Evolutionary conservation across 2,329 filamentous ascomycete species (phyloP), one percentile per base, ranked within the genome.

Genomic region (Fusarium sp.): DNA sequence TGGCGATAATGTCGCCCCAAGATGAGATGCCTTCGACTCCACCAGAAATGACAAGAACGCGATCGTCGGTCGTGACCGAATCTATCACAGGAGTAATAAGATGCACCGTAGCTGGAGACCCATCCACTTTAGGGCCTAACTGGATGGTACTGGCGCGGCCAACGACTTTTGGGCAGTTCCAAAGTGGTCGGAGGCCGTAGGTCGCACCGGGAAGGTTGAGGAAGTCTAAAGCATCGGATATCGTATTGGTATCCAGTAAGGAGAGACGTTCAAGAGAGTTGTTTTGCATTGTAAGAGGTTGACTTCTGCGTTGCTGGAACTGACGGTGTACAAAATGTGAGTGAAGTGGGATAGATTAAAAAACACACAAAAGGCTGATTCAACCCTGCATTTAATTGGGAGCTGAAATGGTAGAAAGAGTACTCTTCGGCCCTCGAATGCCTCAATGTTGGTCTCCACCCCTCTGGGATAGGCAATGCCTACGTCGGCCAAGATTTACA

Each of bases 1-100:
- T 47, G 28, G 45, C 45, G 12, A 47, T 47, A 4, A 47, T 47
- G 8, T 47, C 45, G 7, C 45, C 45, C 45, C 45, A 47, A 11
- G 45, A 47, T n/a, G 45, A 47, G 20, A 47, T 47, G 6, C 45
- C 45, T 17, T 47, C 45, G 20, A 47, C 45, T 6, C 45, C 45
- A 14, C 45, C 45, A 14, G 30, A 28, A 12, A 47, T 47, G 3
- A 47, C 45, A 17, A 47, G 45, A 3, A 47, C 21, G 5, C 30
- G 30, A 10, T 47, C 45, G n/a, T 14, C 17, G 9, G 45, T 47
- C 11, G 28, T 34, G 11, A 47, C 20, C 6, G 45, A 2, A 9
- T 47, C 30, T 24, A 47, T 47, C 3, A 47, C 45, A 8, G 28
- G 45, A 3, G 45, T 47, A 20, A 47, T 47, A 6, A 47, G 30